phyloP scores from a whole-genome alignment of 192 early-diverging fungal species.

The Coemansia sp. region DNA sequence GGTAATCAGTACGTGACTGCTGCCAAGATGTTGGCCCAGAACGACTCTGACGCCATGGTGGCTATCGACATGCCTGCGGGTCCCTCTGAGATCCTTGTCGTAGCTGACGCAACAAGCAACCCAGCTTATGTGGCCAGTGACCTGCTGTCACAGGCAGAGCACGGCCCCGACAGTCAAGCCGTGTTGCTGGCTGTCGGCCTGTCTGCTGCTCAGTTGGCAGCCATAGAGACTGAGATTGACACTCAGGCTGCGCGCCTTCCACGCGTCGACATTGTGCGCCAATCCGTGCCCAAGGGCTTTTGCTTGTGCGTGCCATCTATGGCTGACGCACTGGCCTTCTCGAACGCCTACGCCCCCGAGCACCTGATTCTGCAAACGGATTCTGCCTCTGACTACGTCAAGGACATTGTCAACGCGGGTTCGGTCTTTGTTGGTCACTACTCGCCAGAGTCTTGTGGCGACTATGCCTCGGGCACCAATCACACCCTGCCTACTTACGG shows the following conservation, averaged over 20 bases:
- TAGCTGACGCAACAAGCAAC: constrained; percentile 83
- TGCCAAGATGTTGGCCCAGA: constrained; percentile 97
- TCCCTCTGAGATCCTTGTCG: constrained; percentile 98
- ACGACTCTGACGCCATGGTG: constrained; percentile 89
- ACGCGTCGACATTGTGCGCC: constrained; percentile 84
- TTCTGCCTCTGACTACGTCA: constrained; percentile 65
- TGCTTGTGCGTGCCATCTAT: constrained; percentile 70
- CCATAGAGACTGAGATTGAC: constrained; percentile 79
- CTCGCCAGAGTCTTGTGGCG: constrained; percentile 97
- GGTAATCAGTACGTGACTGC: constrained; percentile 99
- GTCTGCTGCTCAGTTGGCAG: constrained; percentile 64
- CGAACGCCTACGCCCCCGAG: constrained; percentile 96
- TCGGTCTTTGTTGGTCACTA: constrained; percentile 96
- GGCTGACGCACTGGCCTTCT: constrained; percentile 84
- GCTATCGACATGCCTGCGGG: constrained; percentile 99
- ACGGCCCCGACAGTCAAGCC: constrained; percentile 95
- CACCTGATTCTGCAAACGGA: constrained; percentile 95
- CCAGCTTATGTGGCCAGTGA: constrained; percentile 95
- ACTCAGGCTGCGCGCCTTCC: constrained; percentile 83
- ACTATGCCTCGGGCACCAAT: constrained; percentile 99
- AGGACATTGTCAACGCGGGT: constrained; percentile 84
- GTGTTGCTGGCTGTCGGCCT: constrained; percentile 87
- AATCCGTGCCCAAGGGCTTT: constrained; percentile 85
- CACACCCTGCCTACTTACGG: constrained; percentile 99
- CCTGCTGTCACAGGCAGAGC: constrained; percentile 96